Base-by-base conservation (phyloP, 2,329 filamentous ascomycete genomes). In the Aspergillus sp. region DNA sequence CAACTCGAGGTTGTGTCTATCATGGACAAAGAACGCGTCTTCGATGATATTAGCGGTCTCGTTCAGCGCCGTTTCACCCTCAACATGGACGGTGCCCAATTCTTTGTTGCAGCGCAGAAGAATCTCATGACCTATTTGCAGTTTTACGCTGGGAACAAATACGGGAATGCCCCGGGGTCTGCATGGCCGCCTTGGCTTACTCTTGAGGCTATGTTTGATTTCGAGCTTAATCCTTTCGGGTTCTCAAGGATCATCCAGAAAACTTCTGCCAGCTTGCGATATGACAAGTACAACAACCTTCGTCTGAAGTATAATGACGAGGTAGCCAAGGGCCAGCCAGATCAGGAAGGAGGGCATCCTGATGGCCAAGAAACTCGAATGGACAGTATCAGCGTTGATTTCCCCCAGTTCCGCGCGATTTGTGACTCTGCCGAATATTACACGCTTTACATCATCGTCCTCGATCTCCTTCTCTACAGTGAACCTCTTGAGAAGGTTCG, bases 341-440 rank as follows among this genome's bases (percentile, higher is more conserved):
- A 72, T 14, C 73, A 76, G 12, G 70, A 74, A 14, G 64, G 71
- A 14, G 64, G 71, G 9, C 72, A 75, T 40, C 69, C 72, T 11
- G 78, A 82, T 44, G 71, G 77, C 9, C 73, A 81, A 48, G 91
- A 96, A 71, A 88, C 82, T 64, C 86, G 92, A n/a, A 93, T 97
- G 78, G 95, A 99, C 73, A 93, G 96, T 70, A 85, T 99, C 14
- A 96, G 91, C 87, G 90, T 99, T 35, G 93, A 98, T 68, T 99
- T 99, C 68, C 95, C 95, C 12, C 90, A 96, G 63, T 88, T 96
- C 44, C 86, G 92, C 56, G 93, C 92, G n/a, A 87, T 97, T 46
- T 99, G 96, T 79, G 96, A 99, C 76, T 99, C 96, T 6, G 87
- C 89, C 40, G 93, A 99, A 75, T 99, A 99, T 77, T 99, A 96